A percentile compares a stretch with the other conserved stretches of the same genome.
phyloP scores from a whole-genome alignment of 176 grass and related monocot genomes.

The Aegilops umbellulata region DNA sequence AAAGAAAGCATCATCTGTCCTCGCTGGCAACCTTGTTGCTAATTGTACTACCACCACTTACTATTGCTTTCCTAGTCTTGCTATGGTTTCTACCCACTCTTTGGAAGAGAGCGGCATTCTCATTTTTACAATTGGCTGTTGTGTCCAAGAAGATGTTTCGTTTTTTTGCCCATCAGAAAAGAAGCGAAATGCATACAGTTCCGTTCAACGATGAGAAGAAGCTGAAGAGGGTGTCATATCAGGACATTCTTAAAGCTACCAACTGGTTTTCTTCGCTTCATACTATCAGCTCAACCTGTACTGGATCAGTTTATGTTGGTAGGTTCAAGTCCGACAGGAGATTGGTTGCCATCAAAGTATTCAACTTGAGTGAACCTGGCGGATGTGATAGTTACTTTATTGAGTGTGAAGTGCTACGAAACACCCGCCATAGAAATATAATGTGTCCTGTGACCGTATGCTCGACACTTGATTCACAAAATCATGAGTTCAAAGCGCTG shows the following conservation, averaged over 20 bases:
- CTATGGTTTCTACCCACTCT: background rate
- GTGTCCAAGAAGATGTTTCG: too few relatives aligned
- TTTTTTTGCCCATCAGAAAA: too few relatives aligned
- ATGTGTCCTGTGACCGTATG: background rate
- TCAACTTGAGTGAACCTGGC: background rate
- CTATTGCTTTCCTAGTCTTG: background rate
- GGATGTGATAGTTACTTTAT: background rate
- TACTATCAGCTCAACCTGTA: conserved; percentile 4
- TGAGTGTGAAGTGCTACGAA: conserved; percentile 28
- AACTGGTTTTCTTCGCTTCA: conserved; percentile 17
- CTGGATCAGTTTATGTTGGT: conserved; percentile 24
- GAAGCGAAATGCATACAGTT: background rate
- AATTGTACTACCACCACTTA: background rate
- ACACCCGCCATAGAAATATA: conserved; percentile 21
- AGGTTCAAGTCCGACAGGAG: conserved; percentile 1
- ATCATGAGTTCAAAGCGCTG: conserved; percentile 34
- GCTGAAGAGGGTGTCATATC: conserved; percentile 25
- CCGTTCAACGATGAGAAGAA: background rate
- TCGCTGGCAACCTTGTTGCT: background rate
- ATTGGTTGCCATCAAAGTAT: conserved; percentile 31
- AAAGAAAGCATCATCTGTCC: background rate
- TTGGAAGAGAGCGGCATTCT: too few relatives aligned
- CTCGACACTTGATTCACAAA: conserved; percentile 11
- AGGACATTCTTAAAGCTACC: conserved; percentile 33
- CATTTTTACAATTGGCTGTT: too few relatives aligned